phyloP scores from a whole-genome alignment of 2,329 filamentous ascomycete species.

The Colletotrichum chlorophyti region DNA sequence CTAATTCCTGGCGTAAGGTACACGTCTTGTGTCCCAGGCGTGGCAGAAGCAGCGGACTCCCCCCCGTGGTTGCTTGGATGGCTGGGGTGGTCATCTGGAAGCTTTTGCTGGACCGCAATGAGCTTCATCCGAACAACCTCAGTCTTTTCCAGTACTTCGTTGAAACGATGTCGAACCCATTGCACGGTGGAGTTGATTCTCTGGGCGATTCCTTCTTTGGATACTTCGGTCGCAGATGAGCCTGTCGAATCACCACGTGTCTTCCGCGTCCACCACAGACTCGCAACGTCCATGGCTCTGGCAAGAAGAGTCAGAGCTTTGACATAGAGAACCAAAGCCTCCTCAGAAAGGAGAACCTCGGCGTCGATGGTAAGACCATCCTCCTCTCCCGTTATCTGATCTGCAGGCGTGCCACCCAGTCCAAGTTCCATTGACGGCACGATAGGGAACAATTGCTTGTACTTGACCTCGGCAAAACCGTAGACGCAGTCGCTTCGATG shows the following conservation, averaged over 20 bases:
- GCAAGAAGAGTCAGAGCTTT: slow-evolving; percentile 90
- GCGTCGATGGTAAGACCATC: slow-evolving; percentile 87
- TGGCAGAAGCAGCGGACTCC: slow-evolving; percentile 62
- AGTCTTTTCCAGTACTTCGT: slow-evolving; percentile 95
- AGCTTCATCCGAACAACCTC: slow-evolving; percentile 92
- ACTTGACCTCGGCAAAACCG: slow-evolving; percentile 98
- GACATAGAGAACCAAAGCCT: slow-evolving; percentile 94
- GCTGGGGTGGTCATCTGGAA: slow-evolving; percentile 84
- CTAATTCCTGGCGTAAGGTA: slow-evolving; percentile 87
- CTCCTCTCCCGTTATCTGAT: slow-evolving; percentile 63
- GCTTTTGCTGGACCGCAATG: slow-evolving; percentile 80
- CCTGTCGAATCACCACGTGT: slow-evolving; percentile 66
- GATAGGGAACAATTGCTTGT: slow-evolving; percentile 92
- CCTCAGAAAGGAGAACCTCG: slow-evolving; percentile 85
- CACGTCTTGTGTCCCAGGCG: slow-evolving; percentile 78
- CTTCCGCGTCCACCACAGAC: slow-evolving; percentile 87
- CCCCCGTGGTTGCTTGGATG: slow-evolving; percentile 80
- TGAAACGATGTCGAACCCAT: slow-evolving; percentile 93
- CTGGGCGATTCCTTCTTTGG: slow-evolving; percentile 43
- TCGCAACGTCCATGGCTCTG: slow-evolving; percentile 95
- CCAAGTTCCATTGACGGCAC: slow-evolving; percentile 79
- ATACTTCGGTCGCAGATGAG: slow-evolving; percentile 56
- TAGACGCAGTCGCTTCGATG: slow-evolving; percentile 95
- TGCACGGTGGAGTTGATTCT: slow-evolving; percentile 94
- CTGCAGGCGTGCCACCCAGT: slow-evolving; percentile 66